Evolutionary conservation across 371 early-diverging fungal species (phyloP).

Genomic region (Rhizopus stolonifer): DNA sequence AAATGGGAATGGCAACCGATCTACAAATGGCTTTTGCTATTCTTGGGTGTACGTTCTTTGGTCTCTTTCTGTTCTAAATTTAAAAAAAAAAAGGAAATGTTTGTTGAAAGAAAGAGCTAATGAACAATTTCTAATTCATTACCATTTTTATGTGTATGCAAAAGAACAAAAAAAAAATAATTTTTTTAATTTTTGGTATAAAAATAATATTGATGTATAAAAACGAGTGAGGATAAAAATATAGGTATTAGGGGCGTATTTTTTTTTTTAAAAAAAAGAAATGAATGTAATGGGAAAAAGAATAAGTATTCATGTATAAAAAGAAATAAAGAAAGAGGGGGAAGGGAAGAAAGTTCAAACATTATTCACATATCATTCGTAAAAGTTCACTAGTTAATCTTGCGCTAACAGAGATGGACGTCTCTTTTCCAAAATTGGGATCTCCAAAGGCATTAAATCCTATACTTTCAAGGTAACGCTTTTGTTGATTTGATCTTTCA

Average conservation of each 20-base stretch:
- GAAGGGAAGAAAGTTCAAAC: not conserved
- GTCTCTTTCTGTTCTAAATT: not conserved
- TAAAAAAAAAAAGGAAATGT: not conserved
- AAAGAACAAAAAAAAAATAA: too few relatives aligned
- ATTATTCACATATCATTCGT: slow-evolving; percentile 23
- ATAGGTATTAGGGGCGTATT: too few relatives aligned
- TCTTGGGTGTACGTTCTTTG: slow-evolving; percentile 10
- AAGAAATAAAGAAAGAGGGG: not conserved
- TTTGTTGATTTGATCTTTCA: slow-evolving; percentile 30
- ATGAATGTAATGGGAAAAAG: too few relatives aligned
- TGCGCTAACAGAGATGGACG: slow-evolving; percentile 4
- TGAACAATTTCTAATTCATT: too few relatives aligned
- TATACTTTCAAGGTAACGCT: slow-evolving; percentile 51
- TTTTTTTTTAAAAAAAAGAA: too few relatives aligned
- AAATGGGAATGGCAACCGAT: slow-evolving; percentile 7
- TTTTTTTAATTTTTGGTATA: too few relatives aligned
- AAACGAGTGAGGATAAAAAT: too few relatives aligned
- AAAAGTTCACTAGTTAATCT: slow-evolving; percentile 19
- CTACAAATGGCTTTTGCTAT: slow-evolving; percentile 12
- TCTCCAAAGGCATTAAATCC: slow-evolving; percentile 41
- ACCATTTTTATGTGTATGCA: too few relatives aligned
- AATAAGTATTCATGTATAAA: not conserved
- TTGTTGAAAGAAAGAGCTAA: too few relatives aligned
- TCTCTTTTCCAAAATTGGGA: slow-evolving; percentile 20
- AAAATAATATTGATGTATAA: too few relatives aligned